Evolutionary conservation across 2,329 filamentous ascomycete species (phyloP).

Genomic region (Trichoderma harzianum): DNA sequence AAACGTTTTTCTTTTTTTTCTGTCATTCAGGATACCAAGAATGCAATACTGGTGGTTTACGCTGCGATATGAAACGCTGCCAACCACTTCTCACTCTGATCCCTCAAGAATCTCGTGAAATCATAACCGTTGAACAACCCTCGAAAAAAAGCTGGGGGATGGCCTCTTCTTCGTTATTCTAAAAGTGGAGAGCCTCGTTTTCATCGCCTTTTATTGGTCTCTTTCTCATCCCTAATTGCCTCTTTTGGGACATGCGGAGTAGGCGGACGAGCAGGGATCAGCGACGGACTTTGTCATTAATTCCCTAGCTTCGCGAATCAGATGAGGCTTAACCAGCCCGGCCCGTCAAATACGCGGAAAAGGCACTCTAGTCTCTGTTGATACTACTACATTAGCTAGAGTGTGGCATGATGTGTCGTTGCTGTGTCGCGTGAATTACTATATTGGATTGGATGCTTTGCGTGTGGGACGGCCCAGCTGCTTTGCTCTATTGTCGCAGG

Average conservation of each 20-base stretch:
- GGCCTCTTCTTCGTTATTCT: conserved; percentile 11
- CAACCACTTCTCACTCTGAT: not conserved
- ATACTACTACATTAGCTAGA: not conserved
- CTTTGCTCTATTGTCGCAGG: not conserved
- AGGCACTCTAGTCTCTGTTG: not conserved
- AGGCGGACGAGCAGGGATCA: not conserved
- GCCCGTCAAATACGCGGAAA: not conserved
- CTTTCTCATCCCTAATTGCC: not conserved
- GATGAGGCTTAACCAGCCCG: not conserved
- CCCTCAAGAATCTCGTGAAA: not conserved
- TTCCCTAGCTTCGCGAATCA: conserved; percentile 7
- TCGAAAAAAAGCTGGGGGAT: conserved; percentile 15
- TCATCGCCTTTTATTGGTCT: not conserved
- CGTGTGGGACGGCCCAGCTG: not conserved
- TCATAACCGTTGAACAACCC: not conserved
- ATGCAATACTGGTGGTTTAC: not conserved
- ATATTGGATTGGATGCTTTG: not conserved
- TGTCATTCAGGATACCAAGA: not conserved
- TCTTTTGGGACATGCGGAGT: conserved; percentile 4
- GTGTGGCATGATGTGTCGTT: not conserved
- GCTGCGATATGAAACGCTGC: too few relatives aligned
- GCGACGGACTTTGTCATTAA: not conserved
- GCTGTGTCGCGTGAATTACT: not conserved
- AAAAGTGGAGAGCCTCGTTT: not conserved
- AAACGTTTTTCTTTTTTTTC: not conserved